phyloP scores from a whole-genome alignment of 2,329 filamentous ascomycete genomes.

The Polytolypa hystricis region DNA sequence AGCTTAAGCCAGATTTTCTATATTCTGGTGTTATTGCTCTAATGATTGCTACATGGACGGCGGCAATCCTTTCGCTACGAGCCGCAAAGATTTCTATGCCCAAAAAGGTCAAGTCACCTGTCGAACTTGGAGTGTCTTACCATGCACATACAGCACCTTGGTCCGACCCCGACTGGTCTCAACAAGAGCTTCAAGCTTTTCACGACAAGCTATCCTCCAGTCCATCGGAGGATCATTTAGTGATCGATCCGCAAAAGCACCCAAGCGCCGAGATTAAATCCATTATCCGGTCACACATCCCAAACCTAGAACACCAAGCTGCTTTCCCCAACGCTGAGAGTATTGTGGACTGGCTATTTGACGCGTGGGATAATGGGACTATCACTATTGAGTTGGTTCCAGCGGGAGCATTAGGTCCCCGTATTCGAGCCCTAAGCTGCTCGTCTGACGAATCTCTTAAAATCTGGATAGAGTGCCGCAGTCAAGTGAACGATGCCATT shows the following conservation, averaged over 20 bases:
- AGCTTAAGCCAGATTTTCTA: constrained; percentile 27
- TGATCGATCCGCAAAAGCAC: constrained; percentile 29
- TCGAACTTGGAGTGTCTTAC: constrained; percentile 25
- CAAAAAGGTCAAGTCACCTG: constrained; percentile 26
- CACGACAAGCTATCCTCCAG: constrained; percentile 33
- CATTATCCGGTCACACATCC: constrained; percentile 29
- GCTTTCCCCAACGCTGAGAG: constrained; percentile 35
- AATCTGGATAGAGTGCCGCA: constrained; percentile 24
- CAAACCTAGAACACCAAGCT: constrained; percentile 24
- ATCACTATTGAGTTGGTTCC: constrained; percentile 27
- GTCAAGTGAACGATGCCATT: constrained; percentile 20
- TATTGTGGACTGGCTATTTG: constrained; percentile 24
- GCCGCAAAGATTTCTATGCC: constrained; percentile 40
- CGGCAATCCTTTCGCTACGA: constrained; percentile 38
- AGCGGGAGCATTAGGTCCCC: constrained; percentile 20
- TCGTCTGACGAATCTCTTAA: constrained; percentile 17
- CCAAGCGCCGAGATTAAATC: constrained; percentile 36
- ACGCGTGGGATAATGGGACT: constrained; percentile 22
- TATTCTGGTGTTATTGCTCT: constrained; percentile 41
- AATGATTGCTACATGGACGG: constrained; percentile 40
- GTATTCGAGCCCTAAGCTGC: constrained; percentile 27
- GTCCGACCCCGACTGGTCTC: constrained; percentile 37
- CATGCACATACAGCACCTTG: constrained; percentile 36
- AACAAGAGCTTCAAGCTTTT: constrained; percentile 40
- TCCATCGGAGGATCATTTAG: constrained; percentile 33